phyloP scores from a whole-genome alignment of 129 eudicot genomes.

The Arctium minus region DNA sequence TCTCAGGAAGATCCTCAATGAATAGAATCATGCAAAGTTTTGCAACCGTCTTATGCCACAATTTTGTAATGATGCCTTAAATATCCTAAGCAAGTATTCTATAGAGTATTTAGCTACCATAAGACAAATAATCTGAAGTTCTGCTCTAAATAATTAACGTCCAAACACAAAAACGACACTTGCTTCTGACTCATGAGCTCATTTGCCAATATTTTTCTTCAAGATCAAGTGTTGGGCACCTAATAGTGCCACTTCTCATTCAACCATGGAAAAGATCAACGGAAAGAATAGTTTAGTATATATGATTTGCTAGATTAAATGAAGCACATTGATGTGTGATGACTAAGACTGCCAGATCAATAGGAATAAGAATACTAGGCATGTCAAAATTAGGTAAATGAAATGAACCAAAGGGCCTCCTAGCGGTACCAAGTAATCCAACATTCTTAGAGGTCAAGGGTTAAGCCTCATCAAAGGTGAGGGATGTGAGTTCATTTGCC shows the following conservation, averaged over 20 bases:
- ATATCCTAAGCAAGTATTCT: neutral
- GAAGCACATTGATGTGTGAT: neutral
- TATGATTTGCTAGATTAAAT: neutral
- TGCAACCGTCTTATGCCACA: too few relatives aligned
- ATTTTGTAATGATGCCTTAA: too few relatives aligned
- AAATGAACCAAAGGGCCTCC: neutral
- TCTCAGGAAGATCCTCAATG: neutral
- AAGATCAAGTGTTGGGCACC: neutral
- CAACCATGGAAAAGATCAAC: neutral
- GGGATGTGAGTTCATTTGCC: neutral
- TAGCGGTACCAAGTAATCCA: neutral
- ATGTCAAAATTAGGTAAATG: neutral
- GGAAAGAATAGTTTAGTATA: neutral
- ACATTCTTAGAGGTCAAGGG: neutral
- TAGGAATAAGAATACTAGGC: neutral
- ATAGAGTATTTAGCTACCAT: neutral
- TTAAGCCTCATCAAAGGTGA: neutral
- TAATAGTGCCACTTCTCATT: neutral
- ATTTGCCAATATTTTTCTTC: neutral
- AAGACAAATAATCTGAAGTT: neutral
- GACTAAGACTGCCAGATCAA: neutral
- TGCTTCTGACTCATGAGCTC: neutral
- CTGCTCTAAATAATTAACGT: neutral
- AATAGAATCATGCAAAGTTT: neutral
- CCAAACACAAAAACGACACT: neutral